Percentiles rank a stretch among this genome's conserved stretches.
phyloP scores from a whole-genome alignment of 768 basidiomycete genomes.

The Neoboletus subvelutipes region DNA sequence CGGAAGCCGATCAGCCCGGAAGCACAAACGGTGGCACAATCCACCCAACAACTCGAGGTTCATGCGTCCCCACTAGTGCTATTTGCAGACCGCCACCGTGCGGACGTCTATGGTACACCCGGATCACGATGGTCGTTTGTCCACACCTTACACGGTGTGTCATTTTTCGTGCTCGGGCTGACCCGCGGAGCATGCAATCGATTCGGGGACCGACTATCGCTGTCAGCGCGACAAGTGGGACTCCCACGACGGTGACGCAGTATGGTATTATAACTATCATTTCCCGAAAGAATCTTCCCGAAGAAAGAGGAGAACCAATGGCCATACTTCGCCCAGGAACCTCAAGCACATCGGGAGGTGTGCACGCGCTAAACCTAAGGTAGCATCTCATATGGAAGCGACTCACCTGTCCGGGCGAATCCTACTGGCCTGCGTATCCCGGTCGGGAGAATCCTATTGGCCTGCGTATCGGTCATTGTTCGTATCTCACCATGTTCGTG shows the following conservation, averaged over 20 bases:
- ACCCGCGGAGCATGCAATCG: background rate
- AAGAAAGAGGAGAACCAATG: background rate
- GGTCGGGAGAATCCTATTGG: constrained; percentile 5
- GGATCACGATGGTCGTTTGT: constrained; percentile 8
- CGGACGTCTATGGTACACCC: constrained; percentile 9
- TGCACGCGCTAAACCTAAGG: background rate
- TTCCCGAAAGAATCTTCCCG: constrained; percentile 1
- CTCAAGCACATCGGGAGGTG: background rate
- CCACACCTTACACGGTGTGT: constrained; percentile 2
- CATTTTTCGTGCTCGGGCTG: constrained; percentile 7
- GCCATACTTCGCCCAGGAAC: constrained; percentile 1
- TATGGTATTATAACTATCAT: background rate
- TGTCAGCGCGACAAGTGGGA: constrained; percentile 1
- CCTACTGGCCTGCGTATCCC: constrained; percentile 3
- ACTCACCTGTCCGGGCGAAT: constrained; percentile 14
- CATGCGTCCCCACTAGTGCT: background rate
- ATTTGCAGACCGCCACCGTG: background rate
- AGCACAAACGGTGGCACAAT: background rate
- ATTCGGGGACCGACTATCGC: background rate
- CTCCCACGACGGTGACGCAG: background rate
- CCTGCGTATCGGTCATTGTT: constrained; percentile 3
- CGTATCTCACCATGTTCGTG: constrained; percentile 1
- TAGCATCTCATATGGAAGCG: constrained; percentile 8
- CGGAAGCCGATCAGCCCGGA: constrained; percentile 18
- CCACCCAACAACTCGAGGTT: constrained; percentile 18